A percentile compares a stretch with the other conserved stretches of the same genome.
phyloP scores from a whole-genome alignment of 768 basidiomycete species.

The Boletus bicolor region DNA sequence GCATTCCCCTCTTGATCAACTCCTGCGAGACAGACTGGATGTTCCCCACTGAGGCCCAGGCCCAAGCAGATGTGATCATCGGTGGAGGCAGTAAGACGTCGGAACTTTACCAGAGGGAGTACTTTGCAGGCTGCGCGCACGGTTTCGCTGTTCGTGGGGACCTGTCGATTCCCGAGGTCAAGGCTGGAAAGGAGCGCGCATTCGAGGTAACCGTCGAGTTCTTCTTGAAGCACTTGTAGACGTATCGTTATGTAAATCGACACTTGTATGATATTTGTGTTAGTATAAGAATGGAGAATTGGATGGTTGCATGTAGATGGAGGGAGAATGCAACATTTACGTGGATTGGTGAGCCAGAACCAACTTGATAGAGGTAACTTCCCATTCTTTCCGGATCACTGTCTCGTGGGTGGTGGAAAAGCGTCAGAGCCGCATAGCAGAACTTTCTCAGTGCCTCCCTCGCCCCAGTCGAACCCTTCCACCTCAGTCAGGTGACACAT shows the following conservation, averaged over 20 bases:
- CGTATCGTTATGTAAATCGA: too few species aligned
- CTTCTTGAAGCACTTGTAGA: slow-evolving; percentile 36
- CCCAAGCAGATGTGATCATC: slow-evolving; percentile 48
- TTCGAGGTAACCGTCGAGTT: slow-evolving; percentile 51
- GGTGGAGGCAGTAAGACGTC: slow-evolving; percentile 43
- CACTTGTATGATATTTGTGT: background rate
- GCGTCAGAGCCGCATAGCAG: too few species aligned
- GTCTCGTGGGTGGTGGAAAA: too few species aligned
- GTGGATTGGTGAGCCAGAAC: background rate
- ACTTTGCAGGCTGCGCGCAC: slow-evolving; percentile 42
- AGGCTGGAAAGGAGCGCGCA: slow-evolving; percentile 53
- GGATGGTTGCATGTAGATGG: background rate
- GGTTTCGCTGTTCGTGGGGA: slow-evolving; percentile 57
- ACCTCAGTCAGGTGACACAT: too few species aligned
- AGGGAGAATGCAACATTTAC: background rate
- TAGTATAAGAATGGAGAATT: background rate
- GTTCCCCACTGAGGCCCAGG: slow-evolving; percentile 48
- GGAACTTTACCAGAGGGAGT: slow-evolving; percentile 34
- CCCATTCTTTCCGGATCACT: background rate
- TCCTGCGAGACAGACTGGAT: slow-evolving; percentile 50
- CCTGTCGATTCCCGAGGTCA: slow-evolving; percentile 45
- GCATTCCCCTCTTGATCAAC: slow-evolving; percentile 65
- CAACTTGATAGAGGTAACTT: background rate
- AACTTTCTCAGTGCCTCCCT: too few species aligned
- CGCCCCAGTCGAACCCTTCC: too few species aligned